Percentiles rank a stretch among this genome's conserved stretches.
phyloP scores from a whole-genome alignment of 495 filamentous ascomycete genomes.

The Lentithecium fluviatile region DNA sequence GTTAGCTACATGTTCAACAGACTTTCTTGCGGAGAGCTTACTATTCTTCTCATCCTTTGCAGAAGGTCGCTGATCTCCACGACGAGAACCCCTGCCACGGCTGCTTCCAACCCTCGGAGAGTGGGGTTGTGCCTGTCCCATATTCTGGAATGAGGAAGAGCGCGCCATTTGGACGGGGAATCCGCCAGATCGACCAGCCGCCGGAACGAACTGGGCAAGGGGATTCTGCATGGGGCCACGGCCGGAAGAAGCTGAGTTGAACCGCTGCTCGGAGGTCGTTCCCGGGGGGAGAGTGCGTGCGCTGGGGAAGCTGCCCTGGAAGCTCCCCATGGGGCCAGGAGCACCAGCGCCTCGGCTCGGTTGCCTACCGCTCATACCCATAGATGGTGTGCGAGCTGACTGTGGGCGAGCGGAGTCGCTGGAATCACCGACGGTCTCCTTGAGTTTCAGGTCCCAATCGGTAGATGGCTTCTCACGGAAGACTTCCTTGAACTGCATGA shows the following conservation, averaged over 20 bases:
- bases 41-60: slow-evolving; percentile 55
- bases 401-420: slow-evolving; percentile 66
- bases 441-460: slow-evolving; percentile 84
- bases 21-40: too few relatives aligned
- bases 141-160: slow-evolving; percentile 54
- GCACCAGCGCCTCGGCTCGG: slow-evolving; percentile 47
- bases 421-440: slow-evolving; percentile 74
- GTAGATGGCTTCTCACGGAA: slow-evolving; percentile 93
- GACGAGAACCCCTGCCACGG: slow-evolving; percentile 50
- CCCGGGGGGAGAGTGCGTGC: slow-evolving; percentile 62
- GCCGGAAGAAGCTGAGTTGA: slow-evolving; percentile 47
- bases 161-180: slow-evolving; percentile 63
- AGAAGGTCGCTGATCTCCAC: slow-evolving; percentile 60
- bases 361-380: slow-evolving; percentile 48
- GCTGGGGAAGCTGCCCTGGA: slow-evolving; percentile 45
- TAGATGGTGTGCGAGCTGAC: slow-evolving; percentile 56
- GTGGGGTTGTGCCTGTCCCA: slow-evolving; percentile 49
- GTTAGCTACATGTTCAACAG: too few relatives aligned
- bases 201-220: slow-evolving; percentile 47
- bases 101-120: slow-evolving; percentile 64
- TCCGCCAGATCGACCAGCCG: slow-evolving; percentile 51
- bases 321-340: slow-evolving; percentile 68
- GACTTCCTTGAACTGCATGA: slow-evolving; percentile 84
- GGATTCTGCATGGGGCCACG: slow-evolving; percentile 54
- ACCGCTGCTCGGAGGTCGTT: slow-evolving; percentile 66